Conservation (phyloP, 2,329 filamentous ascomycete genomes). For the Blastomyces gilchristii region DNA sequence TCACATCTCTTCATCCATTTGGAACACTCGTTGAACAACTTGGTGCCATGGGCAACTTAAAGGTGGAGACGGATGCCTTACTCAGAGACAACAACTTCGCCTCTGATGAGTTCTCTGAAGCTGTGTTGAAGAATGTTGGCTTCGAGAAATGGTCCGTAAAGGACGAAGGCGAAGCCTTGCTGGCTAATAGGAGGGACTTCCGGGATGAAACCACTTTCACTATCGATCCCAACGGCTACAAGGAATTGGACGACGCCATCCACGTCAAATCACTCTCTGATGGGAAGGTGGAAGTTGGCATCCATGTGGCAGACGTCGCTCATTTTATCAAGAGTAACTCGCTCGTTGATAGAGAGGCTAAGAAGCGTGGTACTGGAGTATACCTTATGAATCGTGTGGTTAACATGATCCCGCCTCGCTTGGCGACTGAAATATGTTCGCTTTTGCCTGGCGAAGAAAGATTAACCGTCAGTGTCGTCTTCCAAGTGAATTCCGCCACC, state of each 20-base stretch:
- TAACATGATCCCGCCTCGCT: constrained; percentile 75
- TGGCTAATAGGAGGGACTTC: constrained; percentile 78
- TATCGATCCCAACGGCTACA: constrained; percentile 76
- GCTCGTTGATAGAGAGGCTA: constrained; percentile 89
- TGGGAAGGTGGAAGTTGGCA: constrained; percentile 83
- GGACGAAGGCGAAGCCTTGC: constrained; percentile 65
- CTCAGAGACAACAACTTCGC: constrained; percentile 98
- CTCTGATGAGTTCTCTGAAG: constrained; percentile 94
- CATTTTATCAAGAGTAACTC: constrained; percentile 97
- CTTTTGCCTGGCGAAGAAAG: constrained; percentile 79
- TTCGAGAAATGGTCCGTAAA: constrained; percentile 83
- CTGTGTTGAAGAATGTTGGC: constrained; percentile 83
- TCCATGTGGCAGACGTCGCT: constrained; percentile 89
- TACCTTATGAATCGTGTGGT: constrained; percentile 85
- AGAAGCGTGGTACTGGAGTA: constrained; percentile 93
- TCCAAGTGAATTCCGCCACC: constrained; percentile 74
- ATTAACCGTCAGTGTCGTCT: constrained; percentile 83
- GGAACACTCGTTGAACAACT: constrained; percentile 95
- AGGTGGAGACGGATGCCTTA: constrained; percentile 94
- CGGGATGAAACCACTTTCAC: constrained; percentile 82
- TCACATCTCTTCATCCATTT: constrained; percentile 97
- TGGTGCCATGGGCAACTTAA: constrained; percentile 92
- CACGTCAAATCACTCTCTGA: constrained; percentile 78
- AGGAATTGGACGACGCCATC: constrained; percentile 83
- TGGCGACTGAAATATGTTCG: constrained; percentile 80